A percentile compares a stretch with the other conserved stretches of the same genome.
Evolutionary conservation across 2,329 filamentous ascomycete genomes (phyloP).

Genomic region (Alternaria novae-zelandiae): DNA sequence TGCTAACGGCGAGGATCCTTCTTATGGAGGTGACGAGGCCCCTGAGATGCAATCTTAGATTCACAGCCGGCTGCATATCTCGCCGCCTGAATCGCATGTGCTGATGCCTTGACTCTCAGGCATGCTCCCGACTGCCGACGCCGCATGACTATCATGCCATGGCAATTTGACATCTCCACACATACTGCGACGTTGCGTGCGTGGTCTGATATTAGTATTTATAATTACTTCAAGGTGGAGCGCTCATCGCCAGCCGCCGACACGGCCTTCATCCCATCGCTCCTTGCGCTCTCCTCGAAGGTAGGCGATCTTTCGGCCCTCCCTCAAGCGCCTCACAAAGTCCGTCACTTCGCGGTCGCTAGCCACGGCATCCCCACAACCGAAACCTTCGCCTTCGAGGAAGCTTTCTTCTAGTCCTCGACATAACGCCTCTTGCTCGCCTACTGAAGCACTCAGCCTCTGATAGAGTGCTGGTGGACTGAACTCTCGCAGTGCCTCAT

Average conservation of each 20-base stretch:
- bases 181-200: background rate
- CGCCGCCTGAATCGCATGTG: constrained; percentile 1
- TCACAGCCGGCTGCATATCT: background rate
- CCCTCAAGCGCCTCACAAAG: constrained; percentile 82
- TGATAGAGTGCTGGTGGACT: constrained; percentile 87
- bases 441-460: constrained; percentile 74
- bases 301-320: constrained; percentile 79
- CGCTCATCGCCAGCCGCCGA: constrained; percentile 81
- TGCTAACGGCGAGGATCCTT: background rate
- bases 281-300: constrained; percentile 85
- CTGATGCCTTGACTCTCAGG: background rate
- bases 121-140: background rate
- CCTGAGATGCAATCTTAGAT: constrained; percentile 5
- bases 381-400: constrained; percentile 65
- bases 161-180: background rate
- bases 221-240: background rate
- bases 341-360: constrained; percentile 84
- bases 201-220: background rate
- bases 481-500: constrained; percentile 81
- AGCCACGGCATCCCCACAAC: constrained; percentile 57
- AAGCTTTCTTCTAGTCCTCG: constrained; percentile 91
- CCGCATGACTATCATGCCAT: constrained; percentile 4
- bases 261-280: constrained; percentile 93
- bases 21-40: constrained; percentile 8
- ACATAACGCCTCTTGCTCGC: constrained; percentile 83